Evolutionary conservation across 2,329 filamentous ascomycete species (phyloP), one percentile per base, ranked within the genome.

Genomic region (Colletotrichum horii): DNA sequence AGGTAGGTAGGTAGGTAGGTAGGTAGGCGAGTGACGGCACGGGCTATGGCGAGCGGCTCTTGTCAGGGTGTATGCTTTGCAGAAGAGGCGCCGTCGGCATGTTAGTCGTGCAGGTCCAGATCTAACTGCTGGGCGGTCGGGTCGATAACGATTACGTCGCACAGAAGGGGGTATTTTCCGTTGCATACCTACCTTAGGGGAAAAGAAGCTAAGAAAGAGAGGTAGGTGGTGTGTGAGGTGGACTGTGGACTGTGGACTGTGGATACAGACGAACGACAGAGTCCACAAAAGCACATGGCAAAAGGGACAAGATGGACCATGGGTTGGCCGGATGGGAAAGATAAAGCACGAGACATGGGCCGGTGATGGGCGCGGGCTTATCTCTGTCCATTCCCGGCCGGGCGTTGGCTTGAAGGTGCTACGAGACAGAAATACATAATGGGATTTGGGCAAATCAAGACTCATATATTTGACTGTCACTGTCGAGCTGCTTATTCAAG

Each of bases 341-440:
- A 76, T 76, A 76, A 71, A 71, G 73, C 68, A 77, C 77, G 61
- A 66, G 32, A 64, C 43, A 55, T 34, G 58, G 58, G 70, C 67
- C 48, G 56, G 71, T 64, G 66, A 74, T 62, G 48, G 43, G 69
- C 66, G 80, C 78, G 60, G 70, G 70, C 82, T 84, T 84, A 83
- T 84, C 82, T 83, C 69, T 74, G 67, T 71, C 70, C 76, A 77
- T 71, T 74, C 74, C 32, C 66, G 66, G 71, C 66, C 34, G 38
- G 22, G 62, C 61, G 38, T 38, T 60, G 60, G 60, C 22, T 15
- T 32, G 66, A 74, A 76, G 68, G 52, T 68, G 78, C 64, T 75
- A 83, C 79, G 80, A 83, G 79, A 84, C 83, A 79, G 79, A 82
- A 85, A 84, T 85, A 85, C 83, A 82, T 84, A 85, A 85, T 84